Evolutionary conservation across 495 filamentous ascomycete genomes (phyloP).

Genomic region (Aspergillus sclerotiicarbonarius): DNA sequence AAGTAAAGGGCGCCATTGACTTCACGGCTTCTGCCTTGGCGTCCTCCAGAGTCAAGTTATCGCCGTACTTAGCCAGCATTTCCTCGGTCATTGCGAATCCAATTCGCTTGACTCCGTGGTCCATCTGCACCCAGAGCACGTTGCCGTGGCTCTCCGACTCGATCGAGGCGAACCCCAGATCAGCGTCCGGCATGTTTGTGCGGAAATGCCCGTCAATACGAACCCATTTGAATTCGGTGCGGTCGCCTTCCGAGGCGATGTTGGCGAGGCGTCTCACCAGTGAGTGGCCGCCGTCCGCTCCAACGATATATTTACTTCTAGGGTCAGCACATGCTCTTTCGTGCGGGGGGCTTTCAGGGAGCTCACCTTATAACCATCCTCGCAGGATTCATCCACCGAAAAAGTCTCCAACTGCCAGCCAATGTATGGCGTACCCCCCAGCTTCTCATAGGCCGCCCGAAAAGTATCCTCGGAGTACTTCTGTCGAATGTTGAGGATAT

Average conservation of each 20-base stretch:
- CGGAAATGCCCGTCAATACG: slow-evolving; percentile 45
- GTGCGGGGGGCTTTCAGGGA: no score
- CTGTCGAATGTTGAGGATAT: no score
- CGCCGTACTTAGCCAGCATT: slow-evolving; percentile 7
- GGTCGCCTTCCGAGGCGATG: slow-evolving; percentile 43
- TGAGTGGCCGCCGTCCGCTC: slow-evolving; percentile 10
- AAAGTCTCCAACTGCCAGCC: slow-evolving; percentile 12
- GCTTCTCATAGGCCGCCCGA: not conserved
- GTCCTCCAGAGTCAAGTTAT: not conserved
- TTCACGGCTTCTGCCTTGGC: slow-evolving; percentile 6
- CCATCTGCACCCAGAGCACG: slow-evolving; percentile 34
- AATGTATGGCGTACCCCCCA: slow-evolving; percentile 5
- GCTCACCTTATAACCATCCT: slow-evolving; percentile 8
- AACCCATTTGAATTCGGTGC: slow-evolving; percentile 41
- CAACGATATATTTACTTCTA: slow-evolving; percentile 10
- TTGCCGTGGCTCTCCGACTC: slow-evolving; percentile 35
- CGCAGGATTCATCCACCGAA: not conserved
- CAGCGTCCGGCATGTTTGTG: slow-evolving; percentile 42
- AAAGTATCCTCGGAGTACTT: no score
- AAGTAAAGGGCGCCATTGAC: slow-evolving; percentile 5
- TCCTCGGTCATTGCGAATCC: slow-evolving; percentile 49
- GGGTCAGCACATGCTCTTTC: not conserved
- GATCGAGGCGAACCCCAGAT: slow-evolving; percentile 24
- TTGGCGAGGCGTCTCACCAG: slow-evolving; percentile 27
- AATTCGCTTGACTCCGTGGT: slow-evolving; percentile 45